phyloP scores from a whole-genome alignment of 441 rosid genomes.

The Aleurites moluccanus region DNA sequence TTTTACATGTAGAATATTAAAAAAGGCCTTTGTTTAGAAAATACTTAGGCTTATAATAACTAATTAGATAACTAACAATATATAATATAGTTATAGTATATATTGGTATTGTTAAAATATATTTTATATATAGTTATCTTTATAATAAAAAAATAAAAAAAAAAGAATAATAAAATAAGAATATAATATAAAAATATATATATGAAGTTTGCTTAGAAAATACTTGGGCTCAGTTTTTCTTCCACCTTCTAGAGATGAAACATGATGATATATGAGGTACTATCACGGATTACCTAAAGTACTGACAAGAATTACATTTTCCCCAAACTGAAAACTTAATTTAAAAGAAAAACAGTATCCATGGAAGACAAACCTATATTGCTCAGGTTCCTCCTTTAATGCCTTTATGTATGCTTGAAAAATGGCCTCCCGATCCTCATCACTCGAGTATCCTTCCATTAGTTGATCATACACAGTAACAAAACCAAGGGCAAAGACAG shows the following conservation, averaged over 20 bases:
- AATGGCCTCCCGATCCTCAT: slow-evolving; percentile 79
- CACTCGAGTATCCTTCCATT: slow-evolving; percentile 96
- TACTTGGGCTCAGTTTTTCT: not conserved
- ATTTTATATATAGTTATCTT: too few species aligned
- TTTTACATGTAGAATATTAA: not conserved
- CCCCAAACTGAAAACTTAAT: not conserved
- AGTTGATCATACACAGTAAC: slow-evolving; percentile 93
- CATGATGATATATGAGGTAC: not conserved
- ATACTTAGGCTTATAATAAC: not conserved
- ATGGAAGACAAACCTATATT: slow-evolving; percentile 62
- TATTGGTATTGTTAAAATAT: too few species aligned
- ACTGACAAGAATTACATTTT: not conserved
- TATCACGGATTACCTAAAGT: not conserved
- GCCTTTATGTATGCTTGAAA: slow-evolving; percentile 80
- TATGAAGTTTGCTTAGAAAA: not conserved
- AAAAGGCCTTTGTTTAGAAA: not conserved
- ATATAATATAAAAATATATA: too few species aligned
- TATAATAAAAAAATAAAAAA: too few species aligned
- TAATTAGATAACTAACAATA: too few species aligned
- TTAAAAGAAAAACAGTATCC: not conserved
- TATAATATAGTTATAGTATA: too few species aligned
- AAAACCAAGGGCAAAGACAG: slow-evolving; percentile 92
- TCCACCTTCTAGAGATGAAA: not conserved
- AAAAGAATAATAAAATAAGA: too few species aligned
- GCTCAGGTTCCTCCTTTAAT: slow-evolving; percentile 80